phyloP scores from a whole-genome alignment of 1,284 basidiomycete genomes.

The Wolfiporia cocos region DNA sequence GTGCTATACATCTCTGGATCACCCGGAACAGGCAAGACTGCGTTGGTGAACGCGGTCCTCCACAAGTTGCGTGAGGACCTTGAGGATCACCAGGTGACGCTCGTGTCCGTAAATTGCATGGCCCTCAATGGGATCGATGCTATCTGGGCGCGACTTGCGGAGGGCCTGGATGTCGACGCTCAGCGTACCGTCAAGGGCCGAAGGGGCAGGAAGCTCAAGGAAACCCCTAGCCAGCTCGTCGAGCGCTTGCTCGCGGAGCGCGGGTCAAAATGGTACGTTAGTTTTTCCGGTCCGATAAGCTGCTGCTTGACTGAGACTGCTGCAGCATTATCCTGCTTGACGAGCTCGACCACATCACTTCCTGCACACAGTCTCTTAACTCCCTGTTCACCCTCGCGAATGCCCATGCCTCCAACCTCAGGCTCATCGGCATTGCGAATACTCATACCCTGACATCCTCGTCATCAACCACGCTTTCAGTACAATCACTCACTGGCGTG shows the following conservation, averaged over 20 bases:
- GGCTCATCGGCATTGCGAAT: constrained; percentile 76
- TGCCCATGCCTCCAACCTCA: constrained; percentile 40
- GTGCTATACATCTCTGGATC: constrained; percentile 74
- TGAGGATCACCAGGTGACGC: constrained; percentile 34
- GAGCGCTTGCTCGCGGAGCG: background rate
- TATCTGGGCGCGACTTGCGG: constrained; percentile 64
- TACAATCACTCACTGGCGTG: constrained; percentile 35
- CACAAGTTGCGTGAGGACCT: constrained; percentile 28
- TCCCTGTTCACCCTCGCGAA: constrained; percentile 60
- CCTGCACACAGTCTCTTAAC: constrained; percentile 47
- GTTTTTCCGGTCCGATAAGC: background rate
- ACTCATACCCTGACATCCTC: constrained; percentile 72
- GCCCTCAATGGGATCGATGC: constrained; percentile 55
- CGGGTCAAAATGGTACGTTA: background rate
- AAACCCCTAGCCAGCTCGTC: background rate
- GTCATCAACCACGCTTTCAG: constrained; percentile 29
- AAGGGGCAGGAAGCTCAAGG: background rate
- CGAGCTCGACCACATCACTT: constrained; percentile 71
- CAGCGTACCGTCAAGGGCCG: background rate
- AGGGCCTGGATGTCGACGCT: constrained; percentile 36
- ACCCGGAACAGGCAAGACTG: constrained; percentile 80
- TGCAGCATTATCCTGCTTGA: constrained; percentile 68
- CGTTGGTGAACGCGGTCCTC: constrained; percentile 64
- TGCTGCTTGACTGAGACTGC: background rate
- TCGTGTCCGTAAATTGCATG: constrained; percentile 74